Percentiles rank a stretch among this genome's conserved stretches.
Conservation (phyloP, 768 basidiomycete species). For the Collybia nuda region DNA sequence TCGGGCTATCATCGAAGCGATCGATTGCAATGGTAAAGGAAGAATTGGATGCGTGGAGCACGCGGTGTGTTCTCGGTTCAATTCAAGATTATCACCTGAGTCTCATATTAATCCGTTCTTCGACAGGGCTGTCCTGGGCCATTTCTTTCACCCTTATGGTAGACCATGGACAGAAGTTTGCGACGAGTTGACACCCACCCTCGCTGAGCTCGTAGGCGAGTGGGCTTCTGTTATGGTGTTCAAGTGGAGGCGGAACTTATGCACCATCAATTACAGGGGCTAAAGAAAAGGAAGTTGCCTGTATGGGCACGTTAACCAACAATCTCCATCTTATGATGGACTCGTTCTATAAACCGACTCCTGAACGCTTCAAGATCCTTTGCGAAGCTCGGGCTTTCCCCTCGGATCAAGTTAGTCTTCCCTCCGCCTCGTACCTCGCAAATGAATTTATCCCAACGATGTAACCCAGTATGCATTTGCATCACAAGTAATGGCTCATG, state of each 20-base stretch:
- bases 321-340: conserved; percentile 96
- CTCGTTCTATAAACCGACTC: conserved; percentile 89
- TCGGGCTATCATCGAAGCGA: conserved; percentile 78
- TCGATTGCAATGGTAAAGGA: conserved; percentile 73
- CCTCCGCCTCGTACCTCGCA: conserved; percentile 9
- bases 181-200: conserved; percentile 65
- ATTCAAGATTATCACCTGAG: conserved; percentile 9
- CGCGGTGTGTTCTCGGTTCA: conserved; percentile 42
- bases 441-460: conserved; percentile 12
- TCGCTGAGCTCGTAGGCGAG: conserved; percentile 84
- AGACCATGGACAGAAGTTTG: conserved; percentile 84
- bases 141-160: conserved; percentile 84
- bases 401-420: conserved; percentile 80
- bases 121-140: conserved; percentile 79
- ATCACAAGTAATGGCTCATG: conserved; percentile 85
- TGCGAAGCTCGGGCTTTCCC: conserved; percentile 95
- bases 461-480: conserved; percentile 84
- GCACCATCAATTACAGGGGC: conserved; percentile 57
- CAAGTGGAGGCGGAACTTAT: conserved; percentile 14
- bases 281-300: conserved; percentile 85
- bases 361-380: conserved; percentile 86
- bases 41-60: conserved; percentile 84
- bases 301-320: conserved; percentile 92
- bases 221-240: conserved; percentile 3
- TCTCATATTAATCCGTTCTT: conserved; percentile 13